phyloP scores from a whole-genome alignment of 2,329 filamentous ascomycete species.

The Chrysosporium keratinophilum region DNA sequence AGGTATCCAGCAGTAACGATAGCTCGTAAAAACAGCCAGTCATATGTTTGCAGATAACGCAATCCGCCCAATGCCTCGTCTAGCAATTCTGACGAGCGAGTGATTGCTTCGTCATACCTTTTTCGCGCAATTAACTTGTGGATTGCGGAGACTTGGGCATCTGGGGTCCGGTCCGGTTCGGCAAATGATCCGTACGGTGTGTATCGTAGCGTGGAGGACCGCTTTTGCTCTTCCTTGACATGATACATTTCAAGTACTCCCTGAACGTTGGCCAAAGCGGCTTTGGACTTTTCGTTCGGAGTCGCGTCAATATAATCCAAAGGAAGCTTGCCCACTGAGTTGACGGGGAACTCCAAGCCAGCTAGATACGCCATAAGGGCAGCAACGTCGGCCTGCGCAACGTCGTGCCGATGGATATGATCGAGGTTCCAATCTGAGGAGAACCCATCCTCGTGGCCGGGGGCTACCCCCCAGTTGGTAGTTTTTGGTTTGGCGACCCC shows the following conservation, averaged over 20 bases:
- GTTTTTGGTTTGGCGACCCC: conserved; percentile 68
- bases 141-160: conserved; percentile 59
- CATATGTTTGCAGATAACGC: conserved; percentile 92
- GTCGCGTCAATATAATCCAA: conserved; percentile 67
- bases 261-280: conserved; percentile 71
- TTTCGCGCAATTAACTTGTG: conserved; percentile 55
- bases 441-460: conserved; percentile 77
- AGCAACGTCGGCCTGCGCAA: conserved; percentile 86
- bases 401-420: conserved; percentile 74
- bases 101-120: conserved; percentile 65
- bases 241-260: conserved; percentile 91
- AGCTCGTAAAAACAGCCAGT: conserved; percentile 89
- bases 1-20: conserved; percentile 84
- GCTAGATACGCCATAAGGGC: conserved; percentile 89
- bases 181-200: conserved; percentile 63
- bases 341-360: conserved; percentile 83
- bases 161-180: conserved; percentile 48
- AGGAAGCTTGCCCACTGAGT: conserved; percentile 89
- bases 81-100: conserved; percentile 65
- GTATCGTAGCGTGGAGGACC: conserved; percentile 63
- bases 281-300: conserved; percentile 68
- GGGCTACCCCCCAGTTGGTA: conserved; percentile 46
- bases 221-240: conserved; percentile 83
- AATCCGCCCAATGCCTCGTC: conserved; percentile 68
- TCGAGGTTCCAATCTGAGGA: conserved; percentile 82